Evolutionary conservation across 345 rosid species (phyloP).

Genomic region (Populus alba): DNA sequence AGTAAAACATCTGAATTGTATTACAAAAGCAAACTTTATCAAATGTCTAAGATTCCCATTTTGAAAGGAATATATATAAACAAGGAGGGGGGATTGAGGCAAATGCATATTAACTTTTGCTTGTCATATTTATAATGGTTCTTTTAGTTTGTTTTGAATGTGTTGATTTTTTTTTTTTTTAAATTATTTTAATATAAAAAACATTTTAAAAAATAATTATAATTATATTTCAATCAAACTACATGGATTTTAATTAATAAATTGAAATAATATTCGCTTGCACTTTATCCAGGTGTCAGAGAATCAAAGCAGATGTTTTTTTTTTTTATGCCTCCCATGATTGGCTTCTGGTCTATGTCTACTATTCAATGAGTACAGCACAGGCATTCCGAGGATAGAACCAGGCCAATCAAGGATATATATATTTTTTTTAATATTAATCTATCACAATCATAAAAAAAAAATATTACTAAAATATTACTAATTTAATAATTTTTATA

Average conservation of each 20-base stretch:
- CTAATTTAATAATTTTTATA: no score
- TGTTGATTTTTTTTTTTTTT: no score
- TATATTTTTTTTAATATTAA: no score
- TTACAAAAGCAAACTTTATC: neutral
- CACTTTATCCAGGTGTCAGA: neutral
- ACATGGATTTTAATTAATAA: neutral
- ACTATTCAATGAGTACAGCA: neutral
- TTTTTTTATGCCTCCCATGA: neutral
- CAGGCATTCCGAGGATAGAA: neutral
- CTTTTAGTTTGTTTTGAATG: no score
- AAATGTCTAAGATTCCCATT: neutral
- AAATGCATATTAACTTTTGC: neutral
- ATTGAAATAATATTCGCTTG: neutral
- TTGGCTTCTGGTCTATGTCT: neutral
- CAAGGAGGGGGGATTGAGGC: no score
- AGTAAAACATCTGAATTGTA: no score
- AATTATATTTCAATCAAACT: no score
- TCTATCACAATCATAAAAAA: no score
- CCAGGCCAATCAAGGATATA: neutral
- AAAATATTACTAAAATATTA: no score
- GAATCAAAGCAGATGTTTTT: neutral
- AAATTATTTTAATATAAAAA: no score
- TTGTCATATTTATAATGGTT: no score
- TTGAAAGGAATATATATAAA: neutral
- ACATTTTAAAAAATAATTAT: no score